Evolutionary conservation across 768 basidiomycete species (phyloP).

Genomic region (Daedaleopsis sinensis): DNA sequence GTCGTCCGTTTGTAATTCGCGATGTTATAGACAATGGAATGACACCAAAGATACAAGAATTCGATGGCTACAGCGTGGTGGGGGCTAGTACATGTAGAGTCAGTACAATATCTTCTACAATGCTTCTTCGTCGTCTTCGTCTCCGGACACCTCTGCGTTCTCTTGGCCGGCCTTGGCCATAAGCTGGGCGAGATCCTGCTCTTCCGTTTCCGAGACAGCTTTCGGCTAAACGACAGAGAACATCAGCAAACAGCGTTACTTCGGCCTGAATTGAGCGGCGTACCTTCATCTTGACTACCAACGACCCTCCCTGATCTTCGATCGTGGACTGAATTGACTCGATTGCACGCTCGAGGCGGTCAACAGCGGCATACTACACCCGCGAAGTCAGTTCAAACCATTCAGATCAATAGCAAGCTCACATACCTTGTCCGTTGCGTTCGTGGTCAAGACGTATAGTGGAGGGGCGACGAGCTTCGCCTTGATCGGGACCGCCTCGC

Average conservation of each 20-base stretch:
- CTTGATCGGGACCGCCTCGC: conserved; percentile 92
- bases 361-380: conserved; percentile 81
- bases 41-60: neutral
- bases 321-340: conserved; percentile 88
- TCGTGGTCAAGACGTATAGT: conserved; percentile 92
- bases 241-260: neutral
- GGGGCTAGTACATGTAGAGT: neutral
- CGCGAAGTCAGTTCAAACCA: neutral
- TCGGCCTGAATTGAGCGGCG: neutral
- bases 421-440: conserved; percentile 90
- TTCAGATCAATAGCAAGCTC: neutral
- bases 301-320: conserved; percentile 79
- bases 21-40: too few species aligned
- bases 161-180: conserved; percentile 95
- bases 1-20: too few species aligned
- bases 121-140: conserved; percentile 82
- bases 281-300: conserved; percentile 97
- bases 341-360: conserved; percentile 91
- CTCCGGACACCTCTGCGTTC: conserved; percentile 95
- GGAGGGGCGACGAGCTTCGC: conserved; percentile 97
- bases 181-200: conserved; percentile 94
- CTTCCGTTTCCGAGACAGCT: conserved; percentile 96
- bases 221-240: conserved; percentile 67
- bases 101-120: conserved; percentile 7
- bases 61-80: conserved; percentile 5